Evolutionary conservation across 495 filamentous ascomycete genomes (phyloP).

Genomic region (Tuber aestivum): DNA sequence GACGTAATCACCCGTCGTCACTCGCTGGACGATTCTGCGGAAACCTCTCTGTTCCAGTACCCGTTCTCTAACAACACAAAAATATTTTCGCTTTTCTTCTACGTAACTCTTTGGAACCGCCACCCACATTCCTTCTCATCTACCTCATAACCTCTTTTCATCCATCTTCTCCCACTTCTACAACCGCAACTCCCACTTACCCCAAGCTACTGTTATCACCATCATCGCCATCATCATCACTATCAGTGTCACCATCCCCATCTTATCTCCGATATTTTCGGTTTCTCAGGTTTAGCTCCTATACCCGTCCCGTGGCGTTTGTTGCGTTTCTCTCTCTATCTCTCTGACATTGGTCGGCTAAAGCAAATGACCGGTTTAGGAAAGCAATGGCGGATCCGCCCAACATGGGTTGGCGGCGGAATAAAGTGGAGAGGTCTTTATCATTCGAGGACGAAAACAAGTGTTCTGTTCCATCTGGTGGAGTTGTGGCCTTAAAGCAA

Average conservation of each 20-base stretch:
- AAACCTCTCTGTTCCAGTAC: neutral
- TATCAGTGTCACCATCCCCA: neutral
- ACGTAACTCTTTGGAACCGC: neutral
- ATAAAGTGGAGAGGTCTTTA: neutral
- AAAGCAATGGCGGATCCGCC: neutral
- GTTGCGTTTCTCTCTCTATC: neutral
- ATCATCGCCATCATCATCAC: neutral
- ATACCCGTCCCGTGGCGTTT: neutral
- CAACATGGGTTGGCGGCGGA: neutral
- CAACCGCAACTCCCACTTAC: neutral
- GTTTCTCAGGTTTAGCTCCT: neutral
- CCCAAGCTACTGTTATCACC: neutral
- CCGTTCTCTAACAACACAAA: neutral
- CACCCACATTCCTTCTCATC: neutral
- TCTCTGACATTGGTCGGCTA: neutral
- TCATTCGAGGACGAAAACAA: neutral
- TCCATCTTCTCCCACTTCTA: neutral
- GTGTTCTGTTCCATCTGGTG: neutral
- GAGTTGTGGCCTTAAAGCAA: neutral
- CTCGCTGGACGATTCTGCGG: neutral
- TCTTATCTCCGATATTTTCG: neutral
- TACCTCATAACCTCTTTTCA: neutral
- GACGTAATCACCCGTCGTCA: constrained; percentile 1
- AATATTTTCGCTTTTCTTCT: neutral
- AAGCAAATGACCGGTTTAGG: neutral